Percentiles rank a stretch among this genome's conserved stretches.
Conservation (phyloP, 140 eudicot species). For the Oenanthe javanica region DNA sequence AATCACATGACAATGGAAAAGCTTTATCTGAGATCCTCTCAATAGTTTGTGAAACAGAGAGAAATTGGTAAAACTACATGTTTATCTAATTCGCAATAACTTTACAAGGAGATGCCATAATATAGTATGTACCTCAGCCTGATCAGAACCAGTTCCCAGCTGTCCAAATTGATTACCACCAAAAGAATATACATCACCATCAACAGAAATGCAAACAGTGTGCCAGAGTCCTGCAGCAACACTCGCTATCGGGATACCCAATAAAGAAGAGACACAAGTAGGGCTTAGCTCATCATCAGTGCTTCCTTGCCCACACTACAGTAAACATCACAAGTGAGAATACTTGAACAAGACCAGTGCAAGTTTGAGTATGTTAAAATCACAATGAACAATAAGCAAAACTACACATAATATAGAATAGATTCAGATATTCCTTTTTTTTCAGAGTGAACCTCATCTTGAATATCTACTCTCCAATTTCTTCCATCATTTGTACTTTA, state of each 20-base stretch:
- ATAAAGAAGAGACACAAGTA: constrained; percentile 72
- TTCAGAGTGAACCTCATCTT: constrained; percentile 42
- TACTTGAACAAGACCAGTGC: neutral
- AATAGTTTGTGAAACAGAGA: neutral
- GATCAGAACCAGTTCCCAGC: constrained; percentile 89
- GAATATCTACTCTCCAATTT: constrained; percentile 52
- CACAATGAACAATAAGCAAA: neutral
- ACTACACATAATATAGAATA: neutral
- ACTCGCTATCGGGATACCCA: constrained; percentile 62
- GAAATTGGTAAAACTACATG: neutral
- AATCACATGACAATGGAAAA: neutral
- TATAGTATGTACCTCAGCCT: constrained; percentile 63
- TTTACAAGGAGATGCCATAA: neutral
- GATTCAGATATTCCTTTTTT: constrained; percentile 29
- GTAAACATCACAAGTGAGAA: constrained; percentile 16
- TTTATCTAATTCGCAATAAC: neutral
- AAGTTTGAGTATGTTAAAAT: neutral
- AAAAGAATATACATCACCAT: constrained; percentile 84
- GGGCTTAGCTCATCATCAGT: constrained; percentile 96
- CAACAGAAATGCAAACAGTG: constrained; percentile 79
- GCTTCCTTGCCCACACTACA: constrained; percentile 98
- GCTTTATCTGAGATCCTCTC: neutral
- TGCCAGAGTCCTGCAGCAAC: constrained; percentile 98
- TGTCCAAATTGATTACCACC: constrained; percentile 99
- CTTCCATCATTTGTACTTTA: constrained; percentile 52